A percentile compares a stretch with the other conserved stretches of the same genome.
phyloP scores from a whole-genome alignment of 2,329 filamentous ascomycete species.

The Didymosphaeria variabile region DNA sequence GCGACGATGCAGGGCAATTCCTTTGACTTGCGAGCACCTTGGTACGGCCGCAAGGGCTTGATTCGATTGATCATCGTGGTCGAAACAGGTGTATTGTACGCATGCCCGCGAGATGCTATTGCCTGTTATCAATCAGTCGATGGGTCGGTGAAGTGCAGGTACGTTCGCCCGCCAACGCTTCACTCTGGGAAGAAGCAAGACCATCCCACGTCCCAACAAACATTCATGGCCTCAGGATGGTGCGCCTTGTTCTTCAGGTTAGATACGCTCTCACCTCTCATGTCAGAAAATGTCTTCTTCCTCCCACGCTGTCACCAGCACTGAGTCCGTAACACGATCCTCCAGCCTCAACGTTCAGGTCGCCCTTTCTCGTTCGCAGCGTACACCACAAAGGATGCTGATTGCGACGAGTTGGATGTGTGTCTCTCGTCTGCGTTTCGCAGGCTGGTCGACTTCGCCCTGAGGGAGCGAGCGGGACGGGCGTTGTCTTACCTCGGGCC shows the following conservation, averaged over 20 bases:
- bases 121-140: not conserved
- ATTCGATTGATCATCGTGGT: no score
- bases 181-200: not conserved
- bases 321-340: not conserved
- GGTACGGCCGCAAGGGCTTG: not conserved
- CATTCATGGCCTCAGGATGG: not conserved
- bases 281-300: constrained; percentile 4
- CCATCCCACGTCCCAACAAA: constrained; percentile 1
- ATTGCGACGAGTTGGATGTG: not conserved
- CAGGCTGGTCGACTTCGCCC: not conserved
- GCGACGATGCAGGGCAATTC: constrained; percentile 6
- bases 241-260: not conserved
- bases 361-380: not conserved
- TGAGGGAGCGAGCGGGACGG: not conserved
- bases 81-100: not conserved
- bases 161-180: not conserved
- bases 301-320: not conserved
- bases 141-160: no score
- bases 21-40: not conserved
- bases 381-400: not conserved
- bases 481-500: constrained; percentile 13
- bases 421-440: constrained; percentile 14
- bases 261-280: not conserved
- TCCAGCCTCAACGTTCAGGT: constrained; percentile 7
- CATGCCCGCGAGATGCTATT: constrained; percentile 3